phyloP scores from a whole-genome alignment of 768 basidiomycete genomes.

The Trichaptum fuscoviolaceum region DNA sequence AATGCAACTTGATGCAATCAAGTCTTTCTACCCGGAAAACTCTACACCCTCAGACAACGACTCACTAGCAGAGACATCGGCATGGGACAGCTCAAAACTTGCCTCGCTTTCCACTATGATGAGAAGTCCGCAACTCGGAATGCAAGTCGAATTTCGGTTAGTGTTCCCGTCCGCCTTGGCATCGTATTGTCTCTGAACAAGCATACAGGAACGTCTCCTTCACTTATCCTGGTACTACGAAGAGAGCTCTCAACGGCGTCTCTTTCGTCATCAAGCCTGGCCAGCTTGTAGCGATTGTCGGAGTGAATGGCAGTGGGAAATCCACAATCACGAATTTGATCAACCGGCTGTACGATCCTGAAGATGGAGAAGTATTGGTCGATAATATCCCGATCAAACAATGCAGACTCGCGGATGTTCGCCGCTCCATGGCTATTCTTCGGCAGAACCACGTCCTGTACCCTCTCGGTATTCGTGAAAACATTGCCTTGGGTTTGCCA shows the following conservation, averaged over 20 bases:
- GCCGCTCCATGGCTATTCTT: slow-evolving; percentile 35
- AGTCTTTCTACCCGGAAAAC: background rate
- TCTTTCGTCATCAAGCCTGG: slow-evolving; percentile 27
- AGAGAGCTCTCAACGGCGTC: slow-evolving; percentile 19
- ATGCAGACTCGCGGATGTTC: slow-evolving; percentile 29
- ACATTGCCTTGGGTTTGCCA: slow-evolving; percentile 29
- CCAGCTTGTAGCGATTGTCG: slow-evolving; percentile 31
- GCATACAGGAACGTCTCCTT: background rate
- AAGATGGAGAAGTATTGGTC: slow-evolving; percentile 32
- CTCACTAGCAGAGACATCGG: background rate
- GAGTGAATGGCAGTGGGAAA: slow-evolving; percentile 29
- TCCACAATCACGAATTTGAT: slow-evolving; percentile 37
- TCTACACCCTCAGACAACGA: background rate
- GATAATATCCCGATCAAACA: slow-evolving; percentile 30
- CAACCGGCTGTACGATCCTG: slow-evolving; percentile 26
- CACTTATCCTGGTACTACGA: slow-evolving; percentile 11
- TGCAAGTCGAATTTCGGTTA: slow-evolving; percentile 1
- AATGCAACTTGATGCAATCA: background rate
- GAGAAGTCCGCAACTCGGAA: background rate
- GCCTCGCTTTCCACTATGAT: background rate
- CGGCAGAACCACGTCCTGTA: slow-evolving; percentile 35
- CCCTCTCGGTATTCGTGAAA: slow-evolving; percentile 36
- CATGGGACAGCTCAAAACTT: background rate
- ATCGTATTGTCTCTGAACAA: background rate
- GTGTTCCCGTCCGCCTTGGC: background rate